A percentile compares a stretch with the other conserved stretches of the same genome.
Conservation (phyloP, 805 yeast species). For the Ascoidea asiatica region DNA sequence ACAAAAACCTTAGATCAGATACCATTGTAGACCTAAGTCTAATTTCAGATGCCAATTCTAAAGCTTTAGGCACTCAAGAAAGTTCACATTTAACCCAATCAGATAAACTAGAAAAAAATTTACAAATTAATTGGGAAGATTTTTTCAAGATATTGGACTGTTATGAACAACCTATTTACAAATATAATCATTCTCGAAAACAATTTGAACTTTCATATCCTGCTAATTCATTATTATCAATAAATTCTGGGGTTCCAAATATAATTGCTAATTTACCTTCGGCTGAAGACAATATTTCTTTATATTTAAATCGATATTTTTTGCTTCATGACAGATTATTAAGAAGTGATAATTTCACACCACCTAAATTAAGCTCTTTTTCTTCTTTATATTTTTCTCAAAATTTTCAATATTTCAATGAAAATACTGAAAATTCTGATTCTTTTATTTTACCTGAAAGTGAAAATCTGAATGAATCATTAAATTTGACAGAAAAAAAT, state of each 20-base stretch:
- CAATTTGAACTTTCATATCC: constrained; percentile 32
- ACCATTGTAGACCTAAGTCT: constrained; percentile 5
- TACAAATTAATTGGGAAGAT: constrained; percentile 50
- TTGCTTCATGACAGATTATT: constrained; percentile 56
- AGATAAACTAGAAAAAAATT: constrained; percentile 8
- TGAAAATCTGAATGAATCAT: constrained; percentile 5
- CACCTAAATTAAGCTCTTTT: constrained; percentile 14
- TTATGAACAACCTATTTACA: constrained; percentile 46
- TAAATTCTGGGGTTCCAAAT: no score
- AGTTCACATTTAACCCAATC: constrained; percentile 5
- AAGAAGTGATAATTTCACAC: constrained; percentile 64
- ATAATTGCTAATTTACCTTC: no score
- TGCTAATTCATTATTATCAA: constrained; percentile 5
- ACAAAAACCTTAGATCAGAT: constrained; percentile 11
- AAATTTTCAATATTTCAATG: constrained; percentile 5
- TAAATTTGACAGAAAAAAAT: constrained; percentile 10
- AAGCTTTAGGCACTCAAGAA: not conserved
- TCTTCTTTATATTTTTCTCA: constrained; percentile 19
- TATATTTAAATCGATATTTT: constrained; percentile 43
- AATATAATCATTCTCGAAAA: constrained; percentile 46
- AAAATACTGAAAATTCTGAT: not conserved
- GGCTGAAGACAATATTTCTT: constrained; percentile 20
- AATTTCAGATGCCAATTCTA: not conserved
- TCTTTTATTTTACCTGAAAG: no score
- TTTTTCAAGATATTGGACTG: constrained; percentile 57